Evolutionary conservation across 2,329 filamentous ascomycete species (phyloP).

Genomic region (Fusarium sp.): DNA sequence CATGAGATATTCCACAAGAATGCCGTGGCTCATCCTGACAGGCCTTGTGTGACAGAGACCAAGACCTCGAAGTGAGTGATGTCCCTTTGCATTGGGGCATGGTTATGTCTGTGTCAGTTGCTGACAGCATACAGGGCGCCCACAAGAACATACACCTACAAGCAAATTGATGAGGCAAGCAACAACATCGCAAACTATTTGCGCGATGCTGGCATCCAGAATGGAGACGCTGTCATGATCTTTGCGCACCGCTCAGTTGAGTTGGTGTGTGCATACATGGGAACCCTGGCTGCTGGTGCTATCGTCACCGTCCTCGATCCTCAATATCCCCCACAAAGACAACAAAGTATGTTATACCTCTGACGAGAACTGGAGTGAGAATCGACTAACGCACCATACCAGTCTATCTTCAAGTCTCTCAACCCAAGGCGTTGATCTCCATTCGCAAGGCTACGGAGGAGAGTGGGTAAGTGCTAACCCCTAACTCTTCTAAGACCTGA

Average conservation of each 20-base stretch:
- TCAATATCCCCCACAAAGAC: not conserved
- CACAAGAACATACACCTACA: not conserved
- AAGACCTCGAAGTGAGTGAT: not conserved
- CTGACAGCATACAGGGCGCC: not conserved
- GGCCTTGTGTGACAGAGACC: not conserved
- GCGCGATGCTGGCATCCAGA: not conserved
- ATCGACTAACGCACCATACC: not conserved
- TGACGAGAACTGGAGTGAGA: not conserved
- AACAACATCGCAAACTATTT: not conserved
- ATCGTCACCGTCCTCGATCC: not conserved
- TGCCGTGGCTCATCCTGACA: not conserved
- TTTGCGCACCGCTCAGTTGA: not conserved
- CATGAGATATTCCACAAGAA: constrained; percentile 14
- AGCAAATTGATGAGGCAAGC: not conserved
- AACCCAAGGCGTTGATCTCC: not conserved
- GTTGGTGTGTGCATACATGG: not conserved
- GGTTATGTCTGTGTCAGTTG: not conserved
- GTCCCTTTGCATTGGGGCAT: not conserved
- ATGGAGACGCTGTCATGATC: constrained; percentile 2
- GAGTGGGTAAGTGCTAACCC: not conserved
- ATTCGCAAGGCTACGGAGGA: constrained; percentile 1
- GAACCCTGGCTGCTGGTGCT: not conserved
- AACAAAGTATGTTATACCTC: not conserved
- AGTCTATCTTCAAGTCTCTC: not conserved
- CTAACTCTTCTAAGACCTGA: not conserved